Percentiles rank a stretch among this genome's conserved stretches.
Conservation (phyloP, 2,329 filamentous ascomycete genomes). For the Cladosporium sp. region DNA sequence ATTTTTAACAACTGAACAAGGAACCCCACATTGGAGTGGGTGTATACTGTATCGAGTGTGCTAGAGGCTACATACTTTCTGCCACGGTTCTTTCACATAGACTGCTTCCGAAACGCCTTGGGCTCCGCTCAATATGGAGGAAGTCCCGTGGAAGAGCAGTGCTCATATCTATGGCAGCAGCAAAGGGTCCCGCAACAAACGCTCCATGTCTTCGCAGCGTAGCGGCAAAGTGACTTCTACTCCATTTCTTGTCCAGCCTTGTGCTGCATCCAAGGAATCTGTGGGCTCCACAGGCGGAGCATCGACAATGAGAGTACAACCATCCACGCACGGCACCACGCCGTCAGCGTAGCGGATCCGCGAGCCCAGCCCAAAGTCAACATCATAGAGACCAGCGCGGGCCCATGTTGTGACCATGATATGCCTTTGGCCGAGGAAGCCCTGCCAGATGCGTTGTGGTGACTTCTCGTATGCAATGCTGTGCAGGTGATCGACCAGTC, state of each 20-base stretch:
- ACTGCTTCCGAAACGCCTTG: not conserved
- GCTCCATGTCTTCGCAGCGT: constrained; percentile 10
- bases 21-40: not conserved
- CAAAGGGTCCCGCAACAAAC: constrained; percentile 11
- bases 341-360: constrained; percentile 16
- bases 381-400: constrained; percentile 12
- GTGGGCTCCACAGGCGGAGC: not conserved
- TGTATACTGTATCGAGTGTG: not conserved
- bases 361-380: constrained; percentile 12
- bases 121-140: not conserved
- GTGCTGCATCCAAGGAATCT: not conserved
- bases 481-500: constrained; percentile 11
- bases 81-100: not conserved
- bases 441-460: constrained; percentile 18
- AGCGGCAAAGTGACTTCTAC: constrained; percentile 14
- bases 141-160: not conserved
- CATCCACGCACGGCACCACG: constrained; percentile 14
- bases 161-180: constrained; percentile 9
- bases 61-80: not conserved
- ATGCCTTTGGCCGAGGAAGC: constrained; percentile 10
- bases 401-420: constrained; percentile 18
- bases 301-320: constrained; percentile 14
- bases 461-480: constrained; percentile 19
- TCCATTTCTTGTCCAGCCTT: constrained; percentile 13
- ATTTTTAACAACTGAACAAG: not conserved